Evolutionary conservation across 2,329 filamentous ascomycete species (phyloP).

Genomic region (Colletotrichum cordylinicola): DNA sequence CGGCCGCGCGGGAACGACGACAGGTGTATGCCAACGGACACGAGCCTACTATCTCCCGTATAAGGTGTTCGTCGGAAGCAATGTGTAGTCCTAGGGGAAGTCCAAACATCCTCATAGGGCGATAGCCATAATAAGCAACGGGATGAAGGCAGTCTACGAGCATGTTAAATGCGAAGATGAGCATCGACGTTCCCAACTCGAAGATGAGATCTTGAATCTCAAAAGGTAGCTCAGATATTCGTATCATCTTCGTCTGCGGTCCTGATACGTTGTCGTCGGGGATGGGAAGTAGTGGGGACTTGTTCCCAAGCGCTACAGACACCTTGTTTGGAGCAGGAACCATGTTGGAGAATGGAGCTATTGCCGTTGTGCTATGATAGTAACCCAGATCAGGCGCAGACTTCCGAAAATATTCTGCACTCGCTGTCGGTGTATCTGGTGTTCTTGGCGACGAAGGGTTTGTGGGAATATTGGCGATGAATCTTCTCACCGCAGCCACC

Average conservation of each 20-base stretch:
- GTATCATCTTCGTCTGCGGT: not conserved
- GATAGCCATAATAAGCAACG: no score
- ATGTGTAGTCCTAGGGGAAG: no score
- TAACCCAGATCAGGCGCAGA: fast-evolving
- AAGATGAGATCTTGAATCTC: not conserved
- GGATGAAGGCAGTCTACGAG: no score
- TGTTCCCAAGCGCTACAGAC: not conserved
- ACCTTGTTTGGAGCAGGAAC: not conserved
- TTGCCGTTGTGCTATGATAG: not conserved
- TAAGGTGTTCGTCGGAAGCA: no score
- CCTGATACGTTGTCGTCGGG: not conserved
- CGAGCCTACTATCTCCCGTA: not conserved
- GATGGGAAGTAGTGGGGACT: not conserved
- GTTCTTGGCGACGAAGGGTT: not conserved
- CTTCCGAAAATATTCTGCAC: not conserved
- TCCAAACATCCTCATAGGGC: no score
- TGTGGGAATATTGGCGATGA: not conserved
- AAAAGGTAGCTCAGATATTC: not conserved
- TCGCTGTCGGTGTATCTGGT: not conserved
- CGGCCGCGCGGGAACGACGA: not conserved
- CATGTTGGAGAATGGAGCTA: not conserved
- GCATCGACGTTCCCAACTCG: not conserved
- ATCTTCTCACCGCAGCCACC: not conserved
- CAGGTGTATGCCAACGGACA: not conserved
- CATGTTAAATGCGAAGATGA: not conserved